Conservation (phyloP, 2,329 filamentous ascomycete genomes). For the Calonectria fujianensis region DNA sequence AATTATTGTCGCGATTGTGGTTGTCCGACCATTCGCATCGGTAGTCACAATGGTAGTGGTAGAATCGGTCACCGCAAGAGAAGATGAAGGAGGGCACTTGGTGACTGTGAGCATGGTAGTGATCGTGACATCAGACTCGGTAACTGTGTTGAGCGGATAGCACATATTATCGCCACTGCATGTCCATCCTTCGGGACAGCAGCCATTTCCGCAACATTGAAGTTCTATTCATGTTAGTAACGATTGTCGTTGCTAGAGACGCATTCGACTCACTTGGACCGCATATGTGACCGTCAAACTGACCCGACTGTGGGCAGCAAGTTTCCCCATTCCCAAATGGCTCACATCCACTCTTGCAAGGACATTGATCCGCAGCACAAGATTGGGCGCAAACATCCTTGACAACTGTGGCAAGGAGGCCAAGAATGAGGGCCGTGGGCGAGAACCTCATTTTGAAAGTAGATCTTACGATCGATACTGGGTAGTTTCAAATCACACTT, state of each 20-base stretch:
- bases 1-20: background rate
- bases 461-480: background rate
- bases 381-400: background rate
- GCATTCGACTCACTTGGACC: background rate
- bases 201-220: background rate
- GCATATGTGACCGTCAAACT: background rate
- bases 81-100: background rate
- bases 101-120: background rate
- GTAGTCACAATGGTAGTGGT: background rate
- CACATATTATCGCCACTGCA: background rate
- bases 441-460: background rate
- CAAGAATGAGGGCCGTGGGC: background rate
- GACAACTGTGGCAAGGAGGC: background rate
- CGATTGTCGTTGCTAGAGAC: fast-evolving
- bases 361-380: background rate
- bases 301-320: background rate
- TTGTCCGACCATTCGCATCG: background rate
- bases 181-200: background rate
- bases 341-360: background rate
- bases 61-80: background rate
- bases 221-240: background rate
- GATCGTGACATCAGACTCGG: background rate
- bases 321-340: background rate
- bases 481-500: background rate
- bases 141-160: background rate